Percentiles rank a stretch among this genome's conserved stretches.
Evolutionary conservation across 768 basidiomycete species (phyloP).

Genomic region (Paxillus ammoniavirescens): DNA sequence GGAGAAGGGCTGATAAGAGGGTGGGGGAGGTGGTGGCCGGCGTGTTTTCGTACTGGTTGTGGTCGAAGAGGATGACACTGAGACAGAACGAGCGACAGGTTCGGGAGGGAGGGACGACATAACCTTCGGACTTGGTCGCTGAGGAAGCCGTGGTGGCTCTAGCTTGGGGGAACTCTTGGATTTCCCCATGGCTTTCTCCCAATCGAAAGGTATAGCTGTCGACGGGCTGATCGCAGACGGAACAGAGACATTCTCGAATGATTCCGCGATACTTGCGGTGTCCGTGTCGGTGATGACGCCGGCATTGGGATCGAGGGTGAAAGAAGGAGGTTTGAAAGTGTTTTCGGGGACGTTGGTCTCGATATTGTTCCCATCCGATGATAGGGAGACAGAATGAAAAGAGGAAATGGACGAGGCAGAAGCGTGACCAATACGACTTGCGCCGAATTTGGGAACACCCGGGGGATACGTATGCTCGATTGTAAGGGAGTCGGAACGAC

Average conservation of each 20-base stretch:
- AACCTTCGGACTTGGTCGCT: slow-evolving; percentile 36
- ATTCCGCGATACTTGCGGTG: slow-evolving; percentile 61
- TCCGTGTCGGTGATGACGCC: slow-evolving; percentile 42
- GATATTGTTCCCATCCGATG: slow-evolving; percentile 50
- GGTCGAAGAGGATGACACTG: slow-evolving; percentile 37
- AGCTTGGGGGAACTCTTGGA: slow-evolving; percentile 26
- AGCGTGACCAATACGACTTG: slow-evolving; percentile 44
- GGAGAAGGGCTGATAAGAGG: slow-evolving; percentile 20
- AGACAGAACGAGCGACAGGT: slow-evolving; percentile 31
- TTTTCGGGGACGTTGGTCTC: slow-evolving; percentile 13
- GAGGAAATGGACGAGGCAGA: slow-evolving; percentile 75
- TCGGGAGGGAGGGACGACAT: slow-evolving; percentile 23
- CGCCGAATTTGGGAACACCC: slow-evolving; percentile 35
- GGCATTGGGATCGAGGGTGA: slow-evolving; percentile 43
- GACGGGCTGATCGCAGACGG: slow-evolving; percentile 54
- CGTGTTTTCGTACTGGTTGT: slow-evolving; percentile 38
- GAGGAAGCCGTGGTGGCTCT: slow-evolving; percentile 48
- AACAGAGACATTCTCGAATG: slow-evolving; percentile 67
- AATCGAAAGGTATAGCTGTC: slow-evolving; percentile 46
- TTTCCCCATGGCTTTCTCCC: slow-evolving; percentile 45
- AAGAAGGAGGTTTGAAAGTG: slow-evolving; percentile 41
- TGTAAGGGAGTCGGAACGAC: slow-evolving; percentile 46
- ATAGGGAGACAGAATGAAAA: slow-evolving; percentile 81
- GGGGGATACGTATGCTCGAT: slow-evolving; percentile 61
- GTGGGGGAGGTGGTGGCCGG: slow-evolving; percentile 44